A percentile compares a stretch with the other conserved stretches of the same genome.
Evolutionary conservation across 1,139 yeast genomes (phyloP).

Genomic region (Hyphopichia pseudoburtonii): DNA sequence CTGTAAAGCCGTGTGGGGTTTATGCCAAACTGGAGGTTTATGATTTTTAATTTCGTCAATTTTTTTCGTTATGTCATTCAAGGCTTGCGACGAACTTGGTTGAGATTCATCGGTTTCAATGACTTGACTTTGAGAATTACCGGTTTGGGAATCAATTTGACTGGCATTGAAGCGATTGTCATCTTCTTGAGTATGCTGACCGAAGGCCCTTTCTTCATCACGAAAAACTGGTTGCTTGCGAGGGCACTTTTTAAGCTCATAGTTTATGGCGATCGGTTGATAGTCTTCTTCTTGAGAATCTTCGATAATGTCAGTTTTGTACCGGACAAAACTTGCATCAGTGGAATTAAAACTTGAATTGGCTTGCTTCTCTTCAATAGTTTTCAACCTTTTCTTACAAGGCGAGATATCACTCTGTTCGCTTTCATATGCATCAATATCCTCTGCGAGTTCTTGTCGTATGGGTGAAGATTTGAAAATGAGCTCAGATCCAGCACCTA

Average conservation of each 20-base stretch:
- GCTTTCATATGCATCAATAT: background rate
- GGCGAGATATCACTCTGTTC: conserved; percentile 1
- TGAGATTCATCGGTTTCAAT: background rate
- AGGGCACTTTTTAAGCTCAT: background rate
- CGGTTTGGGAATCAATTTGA: background rate
- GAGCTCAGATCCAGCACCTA: background rate
- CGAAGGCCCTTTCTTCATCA: background rate
- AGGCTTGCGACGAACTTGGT: conserved; percentile 5
- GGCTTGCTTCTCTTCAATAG: background rate
- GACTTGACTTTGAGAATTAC: background rate
- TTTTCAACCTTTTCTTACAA: background rate
- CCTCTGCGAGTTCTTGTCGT: background rate
- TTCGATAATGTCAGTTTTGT: conserved; percentile 14
- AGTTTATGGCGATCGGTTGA: conserved; percentile 2
- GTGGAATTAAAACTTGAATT: background rate
- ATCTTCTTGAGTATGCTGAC: background rate
- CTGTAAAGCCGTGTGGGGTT: conserved; percentile 23
- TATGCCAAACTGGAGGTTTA: conserved; percentile 1
- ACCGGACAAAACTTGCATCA: background rate
- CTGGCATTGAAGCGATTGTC: background rate
- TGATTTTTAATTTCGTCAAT: background rate
- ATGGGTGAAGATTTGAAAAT: conserved; percentile 2
- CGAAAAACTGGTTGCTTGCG: too few relatives aligned
- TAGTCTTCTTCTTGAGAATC: conserved; percentile 20
- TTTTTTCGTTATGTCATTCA: conserved; percentile 6